Conservation (phyloP, 2,329 filamentous ascomycete species). For the Phaeosphaeria sp. region DNA sequence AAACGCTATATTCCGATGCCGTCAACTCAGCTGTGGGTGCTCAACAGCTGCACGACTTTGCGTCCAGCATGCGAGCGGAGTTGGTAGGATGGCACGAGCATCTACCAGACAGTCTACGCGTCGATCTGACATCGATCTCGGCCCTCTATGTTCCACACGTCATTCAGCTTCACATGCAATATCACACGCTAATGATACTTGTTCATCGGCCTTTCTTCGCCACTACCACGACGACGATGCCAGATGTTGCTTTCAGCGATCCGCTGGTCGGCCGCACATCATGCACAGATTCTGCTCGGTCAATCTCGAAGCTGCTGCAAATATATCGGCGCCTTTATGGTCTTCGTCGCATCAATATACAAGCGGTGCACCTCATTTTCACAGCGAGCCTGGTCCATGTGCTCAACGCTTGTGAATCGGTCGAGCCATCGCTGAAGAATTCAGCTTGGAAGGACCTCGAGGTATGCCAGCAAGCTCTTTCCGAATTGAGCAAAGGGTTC, state of each 20-base stretch:
- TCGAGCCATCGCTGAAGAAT: neutral
- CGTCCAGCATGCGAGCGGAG: neutral
- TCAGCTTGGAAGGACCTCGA: neutral
- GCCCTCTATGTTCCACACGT: neutral
- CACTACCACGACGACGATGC: neutral
- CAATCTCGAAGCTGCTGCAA: neutral
- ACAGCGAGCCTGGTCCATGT: neutral
- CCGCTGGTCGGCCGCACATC: neutral
- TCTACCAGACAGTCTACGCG: neutral
- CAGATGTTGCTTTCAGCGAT: neutral
- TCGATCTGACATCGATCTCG: neutral
- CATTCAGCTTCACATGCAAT: neutral
- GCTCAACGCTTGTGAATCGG: neutral
- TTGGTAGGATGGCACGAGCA: neutral
- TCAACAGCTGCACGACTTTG: neutral
- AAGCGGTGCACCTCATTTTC: neutral
- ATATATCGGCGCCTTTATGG: neutral
- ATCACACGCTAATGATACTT: neutral
- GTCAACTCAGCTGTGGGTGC: neutral
- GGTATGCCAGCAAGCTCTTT: neutral
- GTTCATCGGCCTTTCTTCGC: neutral
- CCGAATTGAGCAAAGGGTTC: neutral
- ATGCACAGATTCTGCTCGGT: neutral
- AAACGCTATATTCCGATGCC: neutral
- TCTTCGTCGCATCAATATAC: neutral